Percentiles rank a stretch among this genome's conserved stretches.
phyloP scores from a whole-genome alignment of 139 green algal species.

The Gonium pectorale region DNA sequence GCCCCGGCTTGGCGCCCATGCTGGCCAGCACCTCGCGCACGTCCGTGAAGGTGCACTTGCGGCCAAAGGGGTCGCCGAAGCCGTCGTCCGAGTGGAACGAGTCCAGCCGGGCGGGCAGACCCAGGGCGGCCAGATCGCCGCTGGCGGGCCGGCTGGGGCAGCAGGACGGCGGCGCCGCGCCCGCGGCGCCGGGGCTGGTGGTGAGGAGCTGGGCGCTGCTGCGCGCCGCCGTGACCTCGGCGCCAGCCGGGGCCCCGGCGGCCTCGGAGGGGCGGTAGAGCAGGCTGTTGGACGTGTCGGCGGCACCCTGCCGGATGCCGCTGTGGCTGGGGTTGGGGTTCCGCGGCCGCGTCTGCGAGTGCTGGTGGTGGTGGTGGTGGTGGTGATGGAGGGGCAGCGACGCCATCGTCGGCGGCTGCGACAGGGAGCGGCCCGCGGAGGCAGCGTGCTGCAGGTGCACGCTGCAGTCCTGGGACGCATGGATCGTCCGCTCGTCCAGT shows the following conservation, averaged over 20 bases:
- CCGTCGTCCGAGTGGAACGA: conserved; percentile 46
- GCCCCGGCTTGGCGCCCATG: conserved; percentile 46
- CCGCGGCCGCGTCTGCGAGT: neutral
- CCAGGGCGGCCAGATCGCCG: too few species aligned
- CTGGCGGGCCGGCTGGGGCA: neutral
- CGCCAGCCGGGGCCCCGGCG: neutral
- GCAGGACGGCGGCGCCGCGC: too few species aligned
- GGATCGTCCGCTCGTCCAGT: conserved; percentile 24
- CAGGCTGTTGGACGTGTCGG: neutral
- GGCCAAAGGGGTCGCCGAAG: conserved; percentile 31
- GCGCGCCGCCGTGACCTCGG: neutral
- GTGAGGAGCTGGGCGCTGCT: too few species aligned
- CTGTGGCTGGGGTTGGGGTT: neutral
- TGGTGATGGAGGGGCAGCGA: neutral
- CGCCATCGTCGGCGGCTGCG: too few species aligned
- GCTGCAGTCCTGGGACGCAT: neutral
- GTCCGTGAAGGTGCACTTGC: conserved; percentile 32
- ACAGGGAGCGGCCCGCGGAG: too few species aligned
- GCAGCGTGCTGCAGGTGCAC: too few species aligned
- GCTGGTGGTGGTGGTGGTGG: neutral
- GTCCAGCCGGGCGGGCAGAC: neutral
- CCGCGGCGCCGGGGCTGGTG: too few species aligned
- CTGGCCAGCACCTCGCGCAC: conserved; percentile 43
- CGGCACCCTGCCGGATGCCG: neutral
- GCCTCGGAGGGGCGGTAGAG: neutral